Base-by-base conservation (phyloP, 83 land plant genomes). In the Diphasiastrum complanatum region DNA sequence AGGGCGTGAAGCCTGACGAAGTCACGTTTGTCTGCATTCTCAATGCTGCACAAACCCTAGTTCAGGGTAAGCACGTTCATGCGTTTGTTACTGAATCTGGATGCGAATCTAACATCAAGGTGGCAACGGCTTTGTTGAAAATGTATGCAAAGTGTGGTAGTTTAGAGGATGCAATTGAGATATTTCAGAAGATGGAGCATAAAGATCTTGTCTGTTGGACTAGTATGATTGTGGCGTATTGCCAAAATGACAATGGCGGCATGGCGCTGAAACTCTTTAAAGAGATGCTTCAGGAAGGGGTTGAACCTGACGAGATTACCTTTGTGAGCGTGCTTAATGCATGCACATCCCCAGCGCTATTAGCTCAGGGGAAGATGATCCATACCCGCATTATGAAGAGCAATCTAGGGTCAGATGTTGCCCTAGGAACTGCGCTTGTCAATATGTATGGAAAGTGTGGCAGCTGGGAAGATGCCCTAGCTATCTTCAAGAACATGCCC, bases 121-220 rank as follows among this genome's bases (percentile, higher is more conserved):
- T 58, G 32, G 61, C 19, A 33, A 58, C 61, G 12, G 45, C 61
- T 36, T 3, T 58, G 2, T 33, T 58, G 10, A 58, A 58, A 24
- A 58, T 58, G 51, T 58, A 58, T 19, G 61, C 41, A 2, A 58
- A 58, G 19, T 58, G 46, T 33, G 61, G 61, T 11, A 28, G 51
- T 24, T 33, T 58, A 2, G 19, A 58, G 2, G 28, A 20, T 58
- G 45, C 61, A 35, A 58, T 19, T 2, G 16, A 27, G 4, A 2
- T 52, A 22, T 52, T 52, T 27, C 18, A 3, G 16, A 27, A 29
- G 16, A 24, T 52, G 30, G 6, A 4, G 3, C 56, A 3, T 6
- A 52, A 52, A 24, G 30, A 27, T 52, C 11, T 27, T 3, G 56
- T 52, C 33, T 24, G 16, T 6, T 52, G 4, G 6, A 52, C 56